phyloP scores from a whole-genome alignment of 441 rosid species.

The Pelargonium australe region DNA sequence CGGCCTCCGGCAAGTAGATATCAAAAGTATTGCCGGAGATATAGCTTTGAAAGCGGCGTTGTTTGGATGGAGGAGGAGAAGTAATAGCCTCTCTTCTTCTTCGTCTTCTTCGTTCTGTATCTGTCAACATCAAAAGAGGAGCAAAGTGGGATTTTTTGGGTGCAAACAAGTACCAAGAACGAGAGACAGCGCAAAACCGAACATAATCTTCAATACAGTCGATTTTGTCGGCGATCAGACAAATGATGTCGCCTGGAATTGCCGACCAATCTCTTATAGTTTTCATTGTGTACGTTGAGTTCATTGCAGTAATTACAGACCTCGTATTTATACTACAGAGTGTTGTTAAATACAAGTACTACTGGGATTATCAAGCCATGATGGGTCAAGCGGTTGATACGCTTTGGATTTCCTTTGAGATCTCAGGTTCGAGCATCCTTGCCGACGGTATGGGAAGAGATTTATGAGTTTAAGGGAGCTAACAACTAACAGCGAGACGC shows the following conservation, averaged over 20 bases:
- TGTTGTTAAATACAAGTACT: too few species aligned
- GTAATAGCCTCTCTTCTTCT: too few species aligned
- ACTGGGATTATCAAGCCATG: too few species aligned
- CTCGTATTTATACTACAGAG: too few species aligned
- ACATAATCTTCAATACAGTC: neutral
- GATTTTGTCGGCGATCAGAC: neutral
- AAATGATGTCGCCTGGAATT: neutral
- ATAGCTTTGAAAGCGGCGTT: neutral
- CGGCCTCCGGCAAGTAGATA: neutral
- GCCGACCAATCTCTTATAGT: neutral
- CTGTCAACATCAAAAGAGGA: neutral
- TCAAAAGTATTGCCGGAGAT: neutral
- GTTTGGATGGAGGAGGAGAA: neutral
- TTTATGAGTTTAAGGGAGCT: too few species aligned
- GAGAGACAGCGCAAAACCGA: neutral
- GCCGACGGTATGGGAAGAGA: too few species aligned
- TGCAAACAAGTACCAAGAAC: neutral
- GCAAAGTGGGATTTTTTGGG: neutral
- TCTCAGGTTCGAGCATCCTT: too few species aligned
- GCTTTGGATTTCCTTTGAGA: too few species aligned
- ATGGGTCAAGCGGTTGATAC: too few species aligned
- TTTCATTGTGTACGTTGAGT: too few species aligned
- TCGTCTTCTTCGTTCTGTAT: neutral
- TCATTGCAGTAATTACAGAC: too few species aligned
- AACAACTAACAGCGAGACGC: too few species aligned